A percentile compares a stretch with the other conserved stretches of the same genome.
Conservation (phyloP, 371 early-diverging fungal species). For the Globomyces sp. region DNA sequence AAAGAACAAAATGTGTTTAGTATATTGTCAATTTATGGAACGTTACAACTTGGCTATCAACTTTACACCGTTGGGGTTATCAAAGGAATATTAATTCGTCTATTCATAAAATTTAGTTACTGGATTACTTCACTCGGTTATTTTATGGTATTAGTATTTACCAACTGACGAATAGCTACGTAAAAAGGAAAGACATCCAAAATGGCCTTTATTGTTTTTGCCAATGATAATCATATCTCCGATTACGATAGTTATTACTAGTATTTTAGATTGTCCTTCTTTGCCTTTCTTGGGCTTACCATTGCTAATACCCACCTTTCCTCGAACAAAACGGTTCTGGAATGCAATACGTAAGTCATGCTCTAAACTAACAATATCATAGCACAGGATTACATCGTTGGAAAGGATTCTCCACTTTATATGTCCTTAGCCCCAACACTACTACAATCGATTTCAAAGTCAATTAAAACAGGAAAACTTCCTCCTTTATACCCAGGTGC, state of each 20-base stretch:
- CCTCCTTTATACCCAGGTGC: conserved; percentile 18
- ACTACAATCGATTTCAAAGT: conserved; percentile 17
- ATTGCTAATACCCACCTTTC: conserved; percentile 36
- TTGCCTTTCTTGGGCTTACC: conserved; percentile 40
- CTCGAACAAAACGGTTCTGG: conserved; percentile 38
- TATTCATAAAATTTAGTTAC: conserved; percentile 5
- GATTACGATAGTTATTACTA: conserved; percentile 26
- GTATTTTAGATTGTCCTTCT: conserved; percentile 34
- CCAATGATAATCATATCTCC: conserved; percentile 35
- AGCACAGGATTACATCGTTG: conserved; percentile 7
- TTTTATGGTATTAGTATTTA: background rate
- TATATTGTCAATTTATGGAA: background rate
- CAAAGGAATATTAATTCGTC: background rate
- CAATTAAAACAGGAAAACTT: conserved; percentile 20
- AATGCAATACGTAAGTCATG: conserved; percentile 9
- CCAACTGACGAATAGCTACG: conserved; percentile 19
- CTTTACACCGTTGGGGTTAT: background rate
- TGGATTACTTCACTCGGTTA: background rate
- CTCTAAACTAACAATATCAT: background rate
- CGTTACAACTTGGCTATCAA: background rate
- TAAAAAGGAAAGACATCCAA: conserved; percentile 30
- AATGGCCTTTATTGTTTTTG: conserved; percentile 25
- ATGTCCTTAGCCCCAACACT: conserved; percentile 28
- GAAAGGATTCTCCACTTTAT: conserved; percentile 31
- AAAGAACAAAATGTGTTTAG: background rate